These are phyloP conservation scores for Blastobotrys muscicola DNA, from an alignment of 805 yeast species.

Conservation along the genomic window DNA sequence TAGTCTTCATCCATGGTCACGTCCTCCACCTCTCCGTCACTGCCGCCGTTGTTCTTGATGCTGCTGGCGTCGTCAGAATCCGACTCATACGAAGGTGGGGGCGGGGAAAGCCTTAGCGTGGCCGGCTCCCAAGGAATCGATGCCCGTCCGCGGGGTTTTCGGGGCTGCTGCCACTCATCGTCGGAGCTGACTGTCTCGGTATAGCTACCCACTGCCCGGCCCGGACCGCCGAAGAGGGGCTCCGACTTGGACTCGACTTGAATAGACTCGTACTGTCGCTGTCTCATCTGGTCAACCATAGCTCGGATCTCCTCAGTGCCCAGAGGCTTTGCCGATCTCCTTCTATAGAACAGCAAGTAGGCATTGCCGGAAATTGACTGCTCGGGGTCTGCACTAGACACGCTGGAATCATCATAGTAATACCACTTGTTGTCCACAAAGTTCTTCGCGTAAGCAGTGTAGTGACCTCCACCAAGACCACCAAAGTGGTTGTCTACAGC, in stretches of 20 bases:
- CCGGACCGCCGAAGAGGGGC: no score
- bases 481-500: conserved; percentile 96
- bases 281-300: conserved; percentile 2
- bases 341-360: conserved; percentile 74
- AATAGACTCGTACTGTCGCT: not conserved
- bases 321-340: conserved; percentile 22
- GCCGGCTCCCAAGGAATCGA: no score
- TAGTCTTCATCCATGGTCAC: no score
- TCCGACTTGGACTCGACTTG: no score
- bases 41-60: no score
- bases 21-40: no score
- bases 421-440: conserved; percentile 75
- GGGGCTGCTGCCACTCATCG: not conserved
- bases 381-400: conserved; percentile 46
- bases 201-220: no score
- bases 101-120: no score
- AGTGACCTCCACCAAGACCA: conserved; percentile 96
- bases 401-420: conserved; percentile 80
- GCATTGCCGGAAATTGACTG: conserved; percentile 65
- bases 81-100: no score
- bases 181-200: not conserved
- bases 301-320: conserved; percentile 1
- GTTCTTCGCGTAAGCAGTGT: conserved; percentile 82
- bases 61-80: no score
- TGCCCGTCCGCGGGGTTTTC: not conserved